phyloP scores from a whole-genome alignment of 2,329 filamentous ascomycete species.

The Diplodia mutila region DNA sequence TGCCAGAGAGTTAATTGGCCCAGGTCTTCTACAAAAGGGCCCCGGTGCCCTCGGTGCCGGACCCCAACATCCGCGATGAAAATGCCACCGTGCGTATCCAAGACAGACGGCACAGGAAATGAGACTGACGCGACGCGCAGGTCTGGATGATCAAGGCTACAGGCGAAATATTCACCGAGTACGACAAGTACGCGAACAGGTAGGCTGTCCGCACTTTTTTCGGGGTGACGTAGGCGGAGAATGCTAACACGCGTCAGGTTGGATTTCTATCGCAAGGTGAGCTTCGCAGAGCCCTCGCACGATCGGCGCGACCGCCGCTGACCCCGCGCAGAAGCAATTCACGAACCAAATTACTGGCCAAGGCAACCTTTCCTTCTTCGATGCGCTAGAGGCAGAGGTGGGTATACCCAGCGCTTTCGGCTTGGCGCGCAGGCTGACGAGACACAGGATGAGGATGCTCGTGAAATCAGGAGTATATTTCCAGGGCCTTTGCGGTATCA shows the following conservation, averaged over 20 bases:
- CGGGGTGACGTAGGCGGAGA: slow-evolving; percentile 17
- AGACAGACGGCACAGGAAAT: slow-evolving; percentile 26
- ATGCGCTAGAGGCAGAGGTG: slow-evolving; percentile 90
- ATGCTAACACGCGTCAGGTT: slow-evolving; percentile 58
- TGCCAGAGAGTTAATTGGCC: slow-evolving; percentile 31
- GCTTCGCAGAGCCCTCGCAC: slow-evolving; percentile 32
- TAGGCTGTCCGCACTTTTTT: slow-evolving; percentile 51
- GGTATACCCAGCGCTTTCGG: slow-evolving; percentile 12
- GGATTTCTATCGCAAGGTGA: slow-evolving; percentile 91
- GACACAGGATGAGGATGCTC: slow-evolving; percentile 64
- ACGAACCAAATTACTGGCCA: slow-evolving; percentile 96
- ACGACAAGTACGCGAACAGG: slow-evolving; percentile 86
- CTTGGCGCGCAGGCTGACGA: slow-evolving; percentile 29
- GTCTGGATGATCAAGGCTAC: slow-evolving; percentile 92
- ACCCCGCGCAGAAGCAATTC: slow-evolving; percentile 69
- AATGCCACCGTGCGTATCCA: slow-evolving; percentile 71
- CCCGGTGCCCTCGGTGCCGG: slow-evolving; percentile 79
- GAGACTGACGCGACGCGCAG: slow-evolving; percentile 53
- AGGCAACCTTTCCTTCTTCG: slow-evolving; percentile 87
- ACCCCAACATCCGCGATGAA: slow-evolving; percentile 75
- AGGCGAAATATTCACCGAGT: slow-evolving; percentile 84
- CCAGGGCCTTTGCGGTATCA: slow-evolving; percentile 90
- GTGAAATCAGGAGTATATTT: slow-evolving; percentile 88
- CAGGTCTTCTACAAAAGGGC: slow-evolving; percentile 97
- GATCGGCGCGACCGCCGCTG: neutral